phyloP scores from a whole-genome alignment of 139 green algal species.

The Chlorella vulgaris region DNA sequence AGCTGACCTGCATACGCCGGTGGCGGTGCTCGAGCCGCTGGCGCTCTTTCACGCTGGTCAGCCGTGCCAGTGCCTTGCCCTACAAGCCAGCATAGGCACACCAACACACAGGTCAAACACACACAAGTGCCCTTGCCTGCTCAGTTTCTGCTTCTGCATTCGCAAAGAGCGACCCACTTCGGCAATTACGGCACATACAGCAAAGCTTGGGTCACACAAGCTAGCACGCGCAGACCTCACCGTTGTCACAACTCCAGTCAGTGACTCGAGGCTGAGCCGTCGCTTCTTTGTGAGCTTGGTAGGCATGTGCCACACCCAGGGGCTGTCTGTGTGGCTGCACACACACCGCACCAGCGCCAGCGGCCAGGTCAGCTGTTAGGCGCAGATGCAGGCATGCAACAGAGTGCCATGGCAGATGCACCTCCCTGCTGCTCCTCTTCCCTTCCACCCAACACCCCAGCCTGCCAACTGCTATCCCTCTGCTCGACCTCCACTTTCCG shows the following conservation, averaged over 20 bases:
- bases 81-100: background rate
- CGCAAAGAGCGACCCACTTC: too few relatives aligned
- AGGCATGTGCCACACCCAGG: slow-evolving; percentile 10
- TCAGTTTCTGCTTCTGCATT: too few relatives aligned
- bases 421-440: too few relatives aligned
- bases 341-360: background rate
- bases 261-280: background rate
- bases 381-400: too few relatives aligned
- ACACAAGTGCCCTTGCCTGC: too few relatives aligned
- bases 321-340: slow-evolving; percentile 5
- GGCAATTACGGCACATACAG: too few relatives aligned
- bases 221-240: background rate
- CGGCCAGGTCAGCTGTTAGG: too few relatives aligned
- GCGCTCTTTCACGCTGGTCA: slow-evolving; percentile 4
- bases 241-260: background rate
- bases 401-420: too few relatives aligned
- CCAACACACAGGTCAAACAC: background rate
- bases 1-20: slow-evolving; percentile 19
- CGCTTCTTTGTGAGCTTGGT: background rate
- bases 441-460: too few relatives aligned
- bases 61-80: slow-evolving; percentile 9
- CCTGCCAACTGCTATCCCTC: too few relatives aligned
- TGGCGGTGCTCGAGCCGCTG: slow-evolving; percentile 1
- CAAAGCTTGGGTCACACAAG: too few relatives aligned
- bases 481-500: too few relatives aligned